phyloP scores from a whole-genome alignment of 169 alveolate genomes.

The Plasmodium inui region DNA sequence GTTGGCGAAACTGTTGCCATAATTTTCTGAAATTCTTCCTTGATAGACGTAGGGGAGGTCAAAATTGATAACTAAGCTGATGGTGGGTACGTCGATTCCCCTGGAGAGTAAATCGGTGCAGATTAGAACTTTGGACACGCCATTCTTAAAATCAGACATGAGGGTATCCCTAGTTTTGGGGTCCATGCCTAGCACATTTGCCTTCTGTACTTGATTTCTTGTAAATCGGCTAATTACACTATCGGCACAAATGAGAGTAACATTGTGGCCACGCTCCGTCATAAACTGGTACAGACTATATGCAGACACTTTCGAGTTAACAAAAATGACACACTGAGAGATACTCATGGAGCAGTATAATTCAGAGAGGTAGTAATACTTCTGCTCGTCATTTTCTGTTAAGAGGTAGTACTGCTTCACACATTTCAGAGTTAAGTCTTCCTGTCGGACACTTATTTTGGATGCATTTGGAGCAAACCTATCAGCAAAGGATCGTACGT shows the following conservation, averaged over 20 bases:
- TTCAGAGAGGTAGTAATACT: slow-evolving; percentile 92
- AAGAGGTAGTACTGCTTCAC: slow-evolving; percentile 94
- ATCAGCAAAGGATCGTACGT: slow-evolving; percentile 90
- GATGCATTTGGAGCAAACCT: slow-evolving; percentile 90
- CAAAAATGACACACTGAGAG: slow-evolving; percentile 97
- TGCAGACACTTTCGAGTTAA: slow-evolving; percentile 95
- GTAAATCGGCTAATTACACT: slow-evolving; percentile 74
- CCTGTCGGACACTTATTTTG: slow-evolving; percentile 91
- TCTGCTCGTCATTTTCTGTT: slow-evolving; percentile 93
- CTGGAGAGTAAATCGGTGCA: slow-evolving; percentile 98
- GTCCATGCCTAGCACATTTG: slow-evolving; percentile 91
- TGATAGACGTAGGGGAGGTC: slow-evolving; percentile 91
- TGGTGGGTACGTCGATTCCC: slow-evolving; percentile 99
- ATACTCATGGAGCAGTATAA: slow-evolving; percentile 95
- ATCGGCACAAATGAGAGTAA: slow-evolving; percentile 75
- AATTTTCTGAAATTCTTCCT: slow-evolving; percentile 73
- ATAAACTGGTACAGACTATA: slow-evolving; percentile 92
- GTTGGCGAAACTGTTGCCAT: not conserved
- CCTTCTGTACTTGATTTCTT: slow-evolving; percentile 78
- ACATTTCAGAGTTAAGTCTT: slow-evolving; percentile 96
- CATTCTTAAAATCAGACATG: slow-evolving; percentile 96
- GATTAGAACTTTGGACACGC: slow-evolving; percentile 96
- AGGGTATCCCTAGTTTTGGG: slow-evolving; percentile 94
- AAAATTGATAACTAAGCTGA: slow-evolving; percentile 94
- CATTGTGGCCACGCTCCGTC: slow-evolving; percentile 82